Evolutionary conservation across 768 basidiomycete genomes (phyloP), one percentile per base, ranked within the genome.

Genomic region (Kockovaella imperatae): DNA sequence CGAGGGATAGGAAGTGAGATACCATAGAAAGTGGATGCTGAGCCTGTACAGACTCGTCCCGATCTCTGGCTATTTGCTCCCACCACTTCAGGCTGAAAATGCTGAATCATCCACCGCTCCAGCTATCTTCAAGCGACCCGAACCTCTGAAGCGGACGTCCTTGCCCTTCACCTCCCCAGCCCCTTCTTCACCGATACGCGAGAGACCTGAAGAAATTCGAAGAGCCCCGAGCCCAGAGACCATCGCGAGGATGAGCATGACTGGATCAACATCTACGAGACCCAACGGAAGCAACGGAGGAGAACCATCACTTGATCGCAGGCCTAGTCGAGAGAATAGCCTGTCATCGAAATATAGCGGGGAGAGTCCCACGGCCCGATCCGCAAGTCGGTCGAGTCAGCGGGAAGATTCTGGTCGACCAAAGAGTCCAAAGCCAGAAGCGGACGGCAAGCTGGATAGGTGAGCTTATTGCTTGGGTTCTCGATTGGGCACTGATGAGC

Each of bases 1-100:
- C 83, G 42, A 69, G 79, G 0, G 87, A 93, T 66, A 83, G 83
- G 64, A 86, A 83, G 88, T 89, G 54, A 53, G 81, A 69, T 20
- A 29, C 20, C 42, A 44, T 17, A 7, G 8, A n/a, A 17, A 17
- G 3, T 3, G n/a, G 13, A 24, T 18, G 20, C 38, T 5, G 20
- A 49, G 26, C 30, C 17, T 30, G 35, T 30, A 28, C 38, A 70
- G 67, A 54, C 67, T 65, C 25, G 59, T 67, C 0, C 69, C 69
- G 2, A 65, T 70, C 24, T 66, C 67, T 3, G 57, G 57, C 21
- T 58, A 58, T 36, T 49, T 62, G 7, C 42, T 68, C 5, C 65
- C 67, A 20, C 42, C 65, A 29, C 29, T 63, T 45, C 54, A 56
- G 31, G 49, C 48, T 11, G 44, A 54, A 35, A 38, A 42, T 15